A percentile compares a stretch with the other conserved stretches of the same genome.
Conservation (phyloP, 1,139 yeast species). For the Pichia sp. region DNA sequence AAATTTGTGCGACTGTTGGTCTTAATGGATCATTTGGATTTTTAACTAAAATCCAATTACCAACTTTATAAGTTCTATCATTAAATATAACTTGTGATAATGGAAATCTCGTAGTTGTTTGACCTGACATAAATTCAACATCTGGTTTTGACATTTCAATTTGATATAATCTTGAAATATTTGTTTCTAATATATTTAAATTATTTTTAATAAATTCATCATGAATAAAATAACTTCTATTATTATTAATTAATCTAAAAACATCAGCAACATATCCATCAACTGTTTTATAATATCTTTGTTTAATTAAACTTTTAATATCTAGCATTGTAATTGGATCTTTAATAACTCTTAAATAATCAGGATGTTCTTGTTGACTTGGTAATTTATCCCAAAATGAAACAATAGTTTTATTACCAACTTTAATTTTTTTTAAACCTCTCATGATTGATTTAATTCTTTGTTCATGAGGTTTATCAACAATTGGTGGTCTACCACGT, state of each 20-base stretch:
- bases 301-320: slow-evolving; percentile 77
- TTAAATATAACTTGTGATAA: slow-evolving; percentile 73
- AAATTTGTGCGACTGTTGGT: slow-evolving; percentile 91
- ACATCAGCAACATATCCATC: slow-evolving; percentile 75
- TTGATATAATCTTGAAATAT: slow-evolving; percentile 54
- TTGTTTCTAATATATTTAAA: slow-evolving; percentile 54
- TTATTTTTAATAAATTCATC: slow-evolving; percentile 59
- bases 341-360: slow-evolving; percentile 57
- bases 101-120: slow-evolving; percentile 48
- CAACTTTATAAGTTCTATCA: slow-evolving; percentile 73
- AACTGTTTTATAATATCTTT: slow-evolving; percentile 72
- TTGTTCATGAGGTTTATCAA: slow-evolving; percentile 90
- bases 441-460: slow-evolving; percentile 83
- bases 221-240: slow-evolving; percentile 46
- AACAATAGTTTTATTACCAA: slow-evolving; percentile 28
- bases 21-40: slow-evolving; percentile 83
- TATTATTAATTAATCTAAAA: slow-evolving; percentile 67
- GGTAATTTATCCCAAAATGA: slow-evolving; percentile 73
- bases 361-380: slow-evolving; percentile 57
- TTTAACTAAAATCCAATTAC: slow-evolving; percentile 88
- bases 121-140: slow-evolving; percentile 62
- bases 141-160: slow-evolving; percentile 79
- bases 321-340: slow-evolving; percentile 79
- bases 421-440: slow-evolving; percentile 65
- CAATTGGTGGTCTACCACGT: slow-evolving; percentile 93